phyloP scores from a whole-genome alignment of 768 basidiomycete species.

The Cantharellus anzutake region DNA sequence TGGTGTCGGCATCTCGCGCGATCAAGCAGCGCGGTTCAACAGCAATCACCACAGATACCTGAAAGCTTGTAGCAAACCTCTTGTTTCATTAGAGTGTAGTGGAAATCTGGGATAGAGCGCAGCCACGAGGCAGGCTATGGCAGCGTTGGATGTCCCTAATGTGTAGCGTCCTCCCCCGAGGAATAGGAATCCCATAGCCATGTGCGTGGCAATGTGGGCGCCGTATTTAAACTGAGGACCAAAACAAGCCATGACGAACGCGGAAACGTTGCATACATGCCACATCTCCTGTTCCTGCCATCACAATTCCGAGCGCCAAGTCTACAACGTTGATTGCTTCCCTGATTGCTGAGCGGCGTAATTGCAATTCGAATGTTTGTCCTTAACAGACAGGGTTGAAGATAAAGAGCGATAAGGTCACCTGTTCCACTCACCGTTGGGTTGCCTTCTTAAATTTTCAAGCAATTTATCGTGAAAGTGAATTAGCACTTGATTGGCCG shows the following conservation, averaged over 20 bases:
- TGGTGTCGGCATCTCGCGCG: slow-evolving; percentile 80
- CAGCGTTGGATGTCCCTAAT: slow-evolving; percentile 77
- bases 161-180: slow-evolving; percentile 86
- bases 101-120: slow-evolving; percentile 88
- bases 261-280: slow-evolving; percentile 73
- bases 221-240: slow-evolving; percentile 52
- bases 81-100: slow-evolving; percentile 64
- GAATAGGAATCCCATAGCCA: slow-evolving; percentile 81
- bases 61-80: slow-evolving; percentile 76
- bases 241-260: slow-evolving; percentile 71
- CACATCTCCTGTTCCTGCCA: slow-evolving; percentile 94
- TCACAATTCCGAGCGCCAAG: slow-evolving; percentile 74
- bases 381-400: slow-evolving; percentile 28
- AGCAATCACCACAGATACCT: slow-evolving; percentile 90
- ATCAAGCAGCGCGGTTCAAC: slow-evolving; percentile 86
- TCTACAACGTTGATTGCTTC: slow-evolving; percentile 80
- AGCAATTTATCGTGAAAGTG: slow-evolving; percentile 63
- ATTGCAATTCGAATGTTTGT: slow-evolving; percentile 67
- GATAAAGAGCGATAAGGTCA: no score
- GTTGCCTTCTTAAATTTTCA: slow-evolving; percentile 12
- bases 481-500: slow-evolving; percentile 71
- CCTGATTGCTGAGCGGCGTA: slow-evolving; percentile 70
- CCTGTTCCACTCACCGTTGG: slow-evolving; percentile 2
- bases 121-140: slow-evolving; percentile 74
- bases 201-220: slow-evolving; percentile 74